Evolutionary conservation across 2,329 filamentous ascomycete species (phyloP), one percentile per base, ranked within the genome.

Genomic region (Sporothrix curviconia): DNA sequence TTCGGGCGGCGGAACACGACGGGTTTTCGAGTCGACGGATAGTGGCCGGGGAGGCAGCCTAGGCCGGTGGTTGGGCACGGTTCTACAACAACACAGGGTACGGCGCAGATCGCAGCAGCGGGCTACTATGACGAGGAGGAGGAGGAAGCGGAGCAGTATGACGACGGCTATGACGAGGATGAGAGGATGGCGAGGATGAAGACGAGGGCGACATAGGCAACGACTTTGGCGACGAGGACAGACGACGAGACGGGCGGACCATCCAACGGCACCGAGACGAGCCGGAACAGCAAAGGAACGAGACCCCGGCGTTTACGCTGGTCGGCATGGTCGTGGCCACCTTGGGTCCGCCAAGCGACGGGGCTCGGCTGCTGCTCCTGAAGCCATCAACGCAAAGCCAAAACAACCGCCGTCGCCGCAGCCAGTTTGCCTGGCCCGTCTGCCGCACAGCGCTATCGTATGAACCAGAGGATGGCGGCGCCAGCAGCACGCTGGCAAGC

Each of bases 131-230:
- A 56, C 15, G 50, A 24, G 2, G 60, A 46, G 17, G 53, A 59
- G 1, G 49, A 60, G 6, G 58, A 63, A 17, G 57, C 57, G 4
- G 59, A 32, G 4, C 32, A 52, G n/a, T 53, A 54, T 4, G 58
- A 50, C 1, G 52, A 58, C 5, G 61, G 60, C 1, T 49, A 60
- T 2, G 54, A 72, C 46, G 66, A 75, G 37, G 67, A 67, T 19
- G 68, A 67, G 64, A 63, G 2, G 64, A 66, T 7, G 67, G 68
- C 12, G 68, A 68, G 12, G 72, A 71, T n/a, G 65, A 66, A 28
- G 63, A 67, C 37, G 64, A 60, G 59, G 64, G 57, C 61, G 69
- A 58, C 60, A 60, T 34, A 34, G 30, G 46, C 28, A 25, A 55
- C n/a, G 37, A 56, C 22, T 37, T 40, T 24, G 17, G 36, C 17